Evolutionary conservation across 192 early-diverging fungal genomes (phyloP).

Genomic region (Coemansia nantahalensis): DNA sequence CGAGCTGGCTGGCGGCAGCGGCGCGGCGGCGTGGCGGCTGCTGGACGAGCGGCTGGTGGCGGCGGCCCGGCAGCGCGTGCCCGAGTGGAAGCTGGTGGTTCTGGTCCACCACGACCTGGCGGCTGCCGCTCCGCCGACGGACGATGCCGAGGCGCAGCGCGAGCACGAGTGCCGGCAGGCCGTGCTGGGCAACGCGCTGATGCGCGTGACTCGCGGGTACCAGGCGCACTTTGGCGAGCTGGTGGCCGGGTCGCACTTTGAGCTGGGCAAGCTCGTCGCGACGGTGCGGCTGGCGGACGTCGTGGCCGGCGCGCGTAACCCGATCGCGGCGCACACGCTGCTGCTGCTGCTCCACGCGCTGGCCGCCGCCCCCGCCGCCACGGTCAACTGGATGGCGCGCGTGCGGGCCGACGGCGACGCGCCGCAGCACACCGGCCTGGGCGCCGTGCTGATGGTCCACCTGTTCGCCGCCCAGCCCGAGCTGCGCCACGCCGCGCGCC

Average conservation of each 20-base stretch:
- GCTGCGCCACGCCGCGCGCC: slow-evolving; percentile 31
- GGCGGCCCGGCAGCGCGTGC: slow-evolving; percentile 38
- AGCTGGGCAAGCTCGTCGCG: slow-evolving; percentile 31
- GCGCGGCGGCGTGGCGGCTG: slow-evolving; percentile 12
- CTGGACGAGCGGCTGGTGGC: slow-evolving; percentile 32
- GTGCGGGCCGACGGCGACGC: neutral
- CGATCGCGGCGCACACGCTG: slow-evolving; percentile 32
- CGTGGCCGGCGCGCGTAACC: slow-evolving; percentile 7
- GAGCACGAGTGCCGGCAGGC: slow-evolving; percentile 8
- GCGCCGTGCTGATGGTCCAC: slow-evolving; percentile 13
- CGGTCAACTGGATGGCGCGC: slow-evolving; percentile 26
- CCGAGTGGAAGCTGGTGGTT: slow-evolving; percentile 32
- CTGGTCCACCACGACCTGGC: slow-evolving; percentile 19
- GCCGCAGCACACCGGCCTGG: slow-evolving; percentile 29
- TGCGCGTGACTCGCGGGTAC: slow-evolving; percentile 44
- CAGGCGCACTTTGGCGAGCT: slow-evolving; percentile 40
- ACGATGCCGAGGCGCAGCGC: neutral
- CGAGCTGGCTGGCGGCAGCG: neutral
- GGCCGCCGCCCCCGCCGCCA: slow-evolving; percentile 10
- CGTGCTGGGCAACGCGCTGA: slow-evolving; percentile 25
- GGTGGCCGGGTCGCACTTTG: slow-evolving; percentile 34
- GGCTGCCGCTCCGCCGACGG: neutral
- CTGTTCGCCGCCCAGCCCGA: slow-evolving; percentile 33
- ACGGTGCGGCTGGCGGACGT: slow-evolving; percentile 13
- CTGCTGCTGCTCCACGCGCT: slow-evolving; percentile 27